Conservation (phyloP, 805 yeast species). For the Lipomyces mesembrius region DNA sequence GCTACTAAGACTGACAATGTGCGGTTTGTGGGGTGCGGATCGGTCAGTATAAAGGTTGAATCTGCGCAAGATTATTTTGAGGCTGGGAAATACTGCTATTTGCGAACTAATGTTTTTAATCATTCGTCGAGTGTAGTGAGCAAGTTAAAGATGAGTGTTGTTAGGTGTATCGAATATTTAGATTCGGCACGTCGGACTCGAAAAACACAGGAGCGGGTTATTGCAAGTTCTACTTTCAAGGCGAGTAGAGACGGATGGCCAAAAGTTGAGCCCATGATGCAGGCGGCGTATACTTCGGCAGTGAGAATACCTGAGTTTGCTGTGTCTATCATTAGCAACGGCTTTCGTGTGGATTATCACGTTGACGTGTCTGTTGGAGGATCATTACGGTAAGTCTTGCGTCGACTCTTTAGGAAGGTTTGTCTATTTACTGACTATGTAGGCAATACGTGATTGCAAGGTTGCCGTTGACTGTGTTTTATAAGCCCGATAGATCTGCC, state of each 20-base stretch:
- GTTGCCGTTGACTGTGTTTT: neutral
- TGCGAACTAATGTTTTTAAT: constrained; percentile 7
- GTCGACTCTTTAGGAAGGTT: neutral
- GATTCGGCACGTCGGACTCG: neutral
- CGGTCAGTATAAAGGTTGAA: constrained; percentile 15
- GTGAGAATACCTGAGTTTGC: constrained; percentile 8
- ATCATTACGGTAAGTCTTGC: constrained; percentile 4
- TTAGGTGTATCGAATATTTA: constrained; percentile 17
- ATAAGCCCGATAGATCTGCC: neutral
- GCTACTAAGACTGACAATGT: constrained; percentile 4
- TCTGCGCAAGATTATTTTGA: constrained; percentile 11
- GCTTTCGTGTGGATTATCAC: constrained; percentile 12
- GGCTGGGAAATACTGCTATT: constrained; percentile 11
- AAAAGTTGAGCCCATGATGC: constrained; percentile 5
- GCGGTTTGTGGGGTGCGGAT: constrained; percentile 17
- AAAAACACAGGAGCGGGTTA: constrained; percentile 10
- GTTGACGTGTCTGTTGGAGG: constrained; percentile 14
- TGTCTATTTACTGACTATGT: neutral
- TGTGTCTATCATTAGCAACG: constrained; percentile 2
- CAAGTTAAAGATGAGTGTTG: constrained; percentile 17
- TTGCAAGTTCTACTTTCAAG: constrained; percentile 15
- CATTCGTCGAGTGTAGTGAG: constrained; percentile 10
- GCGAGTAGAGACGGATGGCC: constrained; percentile 17
- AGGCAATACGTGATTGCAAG: constrained; percentile 5
- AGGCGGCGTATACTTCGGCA: constrained; percentile 10